Conservation (phyloP, 768 basidiomycete species). For the Clathrus columnatus region DNA sequence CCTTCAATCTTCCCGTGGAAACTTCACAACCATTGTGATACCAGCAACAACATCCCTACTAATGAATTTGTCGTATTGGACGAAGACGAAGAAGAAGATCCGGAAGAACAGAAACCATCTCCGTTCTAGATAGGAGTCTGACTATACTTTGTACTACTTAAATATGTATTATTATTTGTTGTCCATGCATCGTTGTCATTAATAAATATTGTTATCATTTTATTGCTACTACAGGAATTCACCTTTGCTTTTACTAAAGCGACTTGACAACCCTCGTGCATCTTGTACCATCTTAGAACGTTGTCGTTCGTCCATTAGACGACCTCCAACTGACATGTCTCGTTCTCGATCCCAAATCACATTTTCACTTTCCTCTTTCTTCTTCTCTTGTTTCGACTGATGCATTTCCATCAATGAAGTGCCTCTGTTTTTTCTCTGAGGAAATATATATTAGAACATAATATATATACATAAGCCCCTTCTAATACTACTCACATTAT, state of each 20-base stretch:
- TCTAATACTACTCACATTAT: conserved; percentile 73
- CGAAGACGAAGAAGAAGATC: not conserved
- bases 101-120: not conserved
- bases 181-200: not conserved
- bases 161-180: too few species aligned
- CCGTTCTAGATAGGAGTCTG: too few species aligned
- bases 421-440: conserved; percentile 33
- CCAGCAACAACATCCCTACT: conserved; percentile 1
- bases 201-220: not conserved
- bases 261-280: conserved; percentile 69
- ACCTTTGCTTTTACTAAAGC: conserved; percentile 53
- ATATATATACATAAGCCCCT: not conserved
- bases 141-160: too few species aligned
- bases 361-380: conserved; percentile 32
- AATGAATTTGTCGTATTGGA: too few species aligned
- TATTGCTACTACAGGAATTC: conserved; percentile 12
- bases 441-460: not conserved
- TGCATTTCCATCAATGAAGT: conserved; percentile 51
- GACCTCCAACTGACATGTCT: conserved; percentile 82
- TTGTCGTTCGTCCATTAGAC: conserved; percentile 83
- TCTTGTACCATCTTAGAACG: conserved; percentile 72
- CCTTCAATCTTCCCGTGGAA: conserved; percentile 14
- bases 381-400: conserved; percentile 18
- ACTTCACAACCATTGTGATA: conserved; percentile 12
- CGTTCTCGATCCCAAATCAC: conserved; percentile 88